Evolutionary conservation across 2,329 filamentous ascomycete species (phyloP).

Genomic region (Neofusicoccum laricinum): DNA sequence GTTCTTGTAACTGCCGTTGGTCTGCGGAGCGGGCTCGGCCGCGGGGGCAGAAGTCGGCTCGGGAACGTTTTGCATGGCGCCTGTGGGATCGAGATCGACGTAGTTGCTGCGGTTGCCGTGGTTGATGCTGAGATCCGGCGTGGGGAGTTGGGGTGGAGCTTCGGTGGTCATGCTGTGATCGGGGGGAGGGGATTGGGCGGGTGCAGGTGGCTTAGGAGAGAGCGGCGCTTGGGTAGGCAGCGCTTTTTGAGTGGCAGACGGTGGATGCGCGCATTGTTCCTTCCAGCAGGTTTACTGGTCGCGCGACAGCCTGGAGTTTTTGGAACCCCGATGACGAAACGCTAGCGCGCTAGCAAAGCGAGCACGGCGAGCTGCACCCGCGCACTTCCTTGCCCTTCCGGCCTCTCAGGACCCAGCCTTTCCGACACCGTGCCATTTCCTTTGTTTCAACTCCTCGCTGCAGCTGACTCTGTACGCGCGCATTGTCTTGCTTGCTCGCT

Average conservation of each 20-base stretch:
- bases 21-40: slow-evolving; percentile 7
- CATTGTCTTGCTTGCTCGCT: neutral
- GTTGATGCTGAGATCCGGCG: slow-evolving; percentile 18
- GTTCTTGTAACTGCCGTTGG: slow-evolving; percentile 28
- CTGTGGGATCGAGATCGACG: slow-evolving; percentile 31
- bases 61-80: slow-evolving; percentile 11
- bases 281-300: slow-evolving; percentile 9
- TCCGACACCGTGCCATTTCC: neutral
- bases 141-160: slow-evolving; percentile 20
- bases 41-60: neutral
- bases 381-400: neutral
- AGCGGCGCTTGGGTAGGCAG: neutral
- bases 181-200: neutral
- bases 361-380: neutral
- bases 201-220: neutral
- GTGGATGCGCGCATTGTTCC: neutral
- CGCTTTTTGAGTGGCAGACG: neutral
- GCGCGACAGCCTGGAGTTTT: slow-evolving; percentile 15
- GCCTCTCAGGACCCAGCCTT: neutral
- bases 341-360: slow-evolving; percentile 3
- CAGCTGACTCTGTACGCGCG: neutral
- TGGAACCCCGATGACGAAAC: slow-evolving; percentile 14
- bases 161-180: slow-evolving; percentile 10
- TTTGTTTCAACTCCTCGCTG: slow-evolving; percentile 8
- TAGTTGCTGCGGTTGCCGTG: slow-evolving; percentile 19